phyloP scores from a whole-genome alignment of 805 yeast genomes.

The Monosporozyma servazzii region DNA sequence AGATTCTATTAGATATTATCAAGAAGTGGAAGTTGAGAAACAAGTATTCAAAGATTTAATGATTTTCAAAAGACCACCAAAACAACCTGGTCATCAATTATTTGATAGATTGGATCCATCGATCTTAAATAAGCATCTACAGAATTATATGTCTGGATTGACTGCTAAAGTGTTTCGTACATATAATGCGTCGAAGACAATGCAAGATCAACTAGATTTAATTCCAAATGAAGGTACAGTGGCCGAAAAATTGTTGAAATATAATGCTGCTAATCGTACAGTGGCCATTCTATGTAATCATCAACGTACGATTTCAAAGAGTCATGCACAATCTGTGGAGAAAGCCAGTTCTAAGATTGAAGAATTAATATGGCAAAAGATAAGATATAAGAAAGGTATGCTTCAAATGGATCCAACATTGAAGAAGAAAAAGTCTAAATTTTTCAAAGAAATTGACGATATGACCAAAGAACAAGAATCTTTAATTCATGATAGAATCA shows the following conservation, averaged over 20 bases:
- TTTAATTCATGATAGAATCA: constrained; percentile 46
- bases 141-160: constrained; percentile 82
- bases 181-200: constrained; percentile 89
- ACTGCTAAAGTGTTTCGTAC: constrained; percentile 98
- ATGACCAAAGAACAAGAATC: constrained; percentile 55
- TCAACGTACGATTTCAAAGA: constrained; percentile 84
- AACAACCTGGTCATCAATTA: constrained; percentile 83
- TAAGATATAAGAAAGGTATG: constrained; percentile 63
- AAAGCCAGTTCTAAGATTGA: constrained; percentile 68
- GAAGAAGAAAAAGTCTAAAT: constrained; percentile 43
- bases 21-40: constrained; percentile 85
- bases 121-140: constrained; percentile 74
- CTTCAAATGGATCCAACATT: constrained; percentile 49
- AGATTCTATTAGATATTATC: constrained; percentile 84
- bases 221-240: constrained; percentile 83
- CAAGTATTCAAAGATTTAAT: constrained; percentile 85
- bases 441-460: constrained; percentile 60
- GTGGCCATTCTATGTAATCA: constrained; percentile 96
- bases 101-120: constrained; percentile 86
- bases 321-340: constrained; percentile 71
- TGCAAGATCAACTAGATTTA: constrained; percentile 87
- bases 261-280: constrained; percentile 90
- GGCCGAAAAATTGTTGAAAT: constrained; percentile 76
- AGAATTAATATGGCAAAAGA: constrained; percentile 80
- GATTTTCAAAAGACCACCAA: constrained; percentile 82